Evolutionary conservation across 306 rosid genomes (phyloP), one percentile per base, ranked within the genome.

Genomic region (Cucumis hystrix): DNA sequence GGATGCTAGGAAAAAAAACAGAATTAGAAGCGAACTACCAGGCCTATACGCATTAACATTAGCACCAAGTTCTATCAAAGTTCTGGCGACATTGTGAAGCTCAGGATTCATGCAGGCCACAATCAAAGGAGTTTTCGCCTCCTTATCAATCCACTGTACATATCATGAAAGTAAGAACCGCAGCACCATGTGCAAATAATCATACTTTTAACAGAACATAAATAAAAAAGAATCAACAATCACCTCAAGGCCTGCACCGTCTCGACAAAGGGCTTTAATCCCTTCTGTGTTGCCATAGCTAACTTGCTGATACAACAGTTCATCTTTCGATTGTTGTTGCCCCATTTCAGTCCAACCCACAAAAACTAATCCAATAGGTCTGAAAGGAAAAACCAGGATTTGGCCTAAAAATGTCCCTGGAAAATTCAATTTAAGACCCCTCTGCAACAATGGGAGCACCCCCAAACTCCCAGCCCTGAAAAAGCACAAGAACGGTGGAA

Each of bases 241-340:
- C 85, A 96, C 99, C 97, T 96, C 99, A 17, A 96, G 94, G 62
- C 91, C 76, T 57, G 98, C 98, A 30, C 99, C 99, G 30, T 96
- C 88, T 69, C 96, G 76, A 76, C 71, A 78, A 78, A 96, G 97
- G 79, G 87, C 14, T 83, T 92, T 92, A 89, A 96, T 91, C 62
- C 90, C 97, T 20, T 89, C 98, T 74, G 18, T 10, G 87, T 87
- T 87, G 13, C 91, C 97, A 82, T 87, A 88, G 88, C 88, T 79
- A 51, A 92, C 96, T 78, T 96, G 97, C 88, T 87, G 96, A 76
- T 89, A 87, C 58, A 96, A 89, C 77, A 87, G 83, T 80, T 89
- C 97, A 74, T 82, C 87, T 80, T 91, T 96, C 76, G 99, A 92
- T 86, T 87, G 97, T 49, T 81, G 85, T 58, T 87, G 99, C 82